Base-by-base conservation (phyloP, 2,329 filamentous ascomycete species). In the Beauveria rudraprayagi region DNA sequence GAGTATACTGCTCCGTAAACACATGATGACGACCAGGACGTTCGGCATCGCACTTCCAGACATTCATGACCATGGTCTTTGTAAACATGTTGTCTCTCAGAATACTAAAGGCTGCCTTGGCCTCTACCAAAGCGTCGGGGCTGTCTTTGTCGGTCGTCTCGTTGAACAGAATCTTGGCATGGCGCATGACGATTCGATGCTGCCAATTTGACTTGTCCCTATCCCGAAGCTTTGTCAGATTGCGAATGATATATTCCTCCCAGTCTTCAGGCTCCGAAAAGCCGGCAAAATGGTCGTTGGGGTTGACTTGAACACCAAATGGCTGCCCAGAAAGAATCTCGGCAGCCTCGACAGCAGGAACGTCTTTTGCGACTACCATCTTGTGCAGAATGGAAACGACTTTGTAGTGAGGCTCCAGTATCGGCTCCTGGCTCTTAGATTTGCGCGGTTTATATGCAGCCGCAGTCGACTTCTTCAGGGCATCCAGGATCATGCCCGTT, bases 131-230 rank as follows among this genome's bases (percentile, higher is more conserved):
- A 5, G 65, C 78, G n/a, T 80, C 73, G 56, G 79, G 77, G 53
- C 64, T 83, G 72, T 66, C 63, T 17, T 48, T 61, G 10, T 22
- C 43, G 3, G 30, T 40, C 4, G 30, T 24, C 34, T 80, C 76
- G 56, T 78, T 76, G 58, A 82, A 84, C 8, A 85, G 67, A 22
- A 86, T 82, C 40, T 75, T 76, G 1, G 83, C 80, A 68, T 90
- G 87, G 26, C 92, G 86, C 69, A 88, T 87, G 58, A 91, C 90
- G 76, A 97, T 92, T 22, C 92, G 88, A 71, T 97, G 92, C 70
- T 97, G 92, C 92, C 92, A 97, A 68, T 94, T 93, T 0, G 90
- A 89, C 77, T 96, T 95, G 74, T 97, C 92, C 63, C 91, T 91
- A 54, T 85, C 83, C 14, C 80, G 79, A 10, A 86, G 70, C 58